Conservation (phyloP, 441 rosid genomes). For the Eutrema salsugineum region DNA sequence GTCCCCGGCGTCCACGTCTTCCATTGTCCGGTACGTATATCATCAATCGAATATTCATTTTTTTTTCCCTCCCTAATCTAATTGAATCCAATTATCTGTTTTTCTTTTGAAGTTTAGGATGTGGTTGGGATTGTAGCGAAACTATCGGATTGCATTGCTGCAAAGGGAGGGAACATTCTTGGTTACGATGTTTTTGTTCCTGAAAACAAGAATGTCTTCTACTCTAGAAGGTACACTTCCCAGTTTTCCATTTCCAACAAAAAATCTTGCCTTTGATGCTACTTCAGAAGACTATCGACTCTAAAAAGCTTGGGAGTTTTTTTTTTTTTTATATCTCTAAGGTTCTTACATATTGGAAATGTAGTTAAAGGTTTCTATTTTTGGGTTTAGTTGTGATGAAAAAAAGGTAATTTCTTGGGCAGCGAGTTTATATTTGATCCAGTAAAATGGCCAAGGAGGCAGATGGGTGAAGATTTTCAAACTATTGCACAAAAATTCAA, state of each 20-base stretch:
- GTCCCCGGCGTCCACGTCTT: slow-evolving; percentile 86
- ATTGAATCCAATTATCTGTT: not conserved
- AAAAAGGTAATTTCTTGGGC: slow-evolving; percentile 29
- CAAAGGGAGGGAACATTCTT: slow-evolving; percentile 90
- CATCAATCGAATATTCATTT: not conserved
- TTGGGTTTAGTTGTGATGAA: slow-evolving; percentile 17
- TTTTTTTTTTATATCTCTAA: too few relatives aligned
- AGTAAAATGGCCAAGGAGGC: slow-evolving; percentile 71
- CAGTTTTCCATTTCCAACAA: not conserved
- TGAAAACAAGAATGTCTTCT: slow-evolving; percentile 68
- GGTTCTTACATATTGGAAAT: not conserved
- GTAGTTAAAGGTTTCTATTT: not conserved
- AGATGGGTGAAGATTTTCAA: slow-evolving; percentile 72
- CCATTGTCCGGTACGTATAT: slow-evolving; percentile 69
- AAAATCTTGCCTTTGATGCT: not conserved
- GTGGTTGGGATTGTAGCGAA: slow-evolving; percentile 86
- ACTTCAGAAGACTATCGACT: not conserved
- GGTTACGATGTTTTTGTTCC: slow-evolving; percentile 88
- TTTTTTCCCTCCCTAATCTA: not conserved
- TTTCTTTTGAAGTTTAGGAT: slow-evolving; percentile 47
- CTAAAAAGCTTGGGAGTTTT: not conserved
- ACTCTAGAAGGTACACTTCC: slow-evolving; percentile 70
- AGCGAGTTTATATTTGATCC: slow-evolving; percentile 90
- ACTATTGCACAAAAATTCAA: slow-evolving; percentile 48
- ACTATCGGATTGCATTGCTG: slow-evolving; percentile 88